A percentile compares a stretch with the other conserved stretches of the same genome.
These are phyloP conservation scores for Ceratobasidium sp. DNA, from an alignment of 1,284 basidiomycete species.

Conservation along the genomic window DNA sequence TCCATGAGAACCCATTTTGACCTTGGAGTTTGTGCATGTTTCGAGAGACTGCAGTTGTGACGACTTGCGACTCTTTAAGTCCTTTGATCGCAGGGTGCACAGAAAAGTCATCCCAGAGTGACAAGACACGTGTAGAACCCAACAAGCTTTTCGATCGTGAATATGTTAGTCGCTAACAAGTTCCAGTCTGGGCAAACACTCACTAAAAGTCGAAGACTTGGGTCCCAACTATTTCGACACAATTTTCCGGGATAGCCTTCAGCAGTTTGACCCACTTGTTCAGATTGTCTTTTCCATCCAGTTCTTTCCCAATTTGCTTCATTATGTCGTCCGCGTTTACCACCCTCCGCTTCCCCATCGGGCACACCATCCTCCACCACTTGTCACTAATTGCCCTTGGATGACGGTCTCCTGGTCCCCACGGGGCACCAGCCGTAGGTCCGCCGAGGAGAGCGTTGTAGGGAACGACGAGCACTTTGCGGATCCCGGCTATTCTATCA, in stretches of 20 bases:
- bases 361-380: slow-evolving; percentile 56
- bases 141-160: slow-evolving; percentile 48
- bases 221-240: slow-evolving; percentile 53
- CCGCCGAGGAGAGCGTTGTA: slow-evolving; percentile 61
- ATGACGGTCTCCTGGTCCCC: slow-evolving; percentile 47
- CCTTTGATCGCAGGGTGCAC: slow-evolving; percentile 57
- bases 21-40: slow-evolving; percentile 37
- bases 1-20: not conserved
- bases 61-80: slow-evolving; percentile 47
- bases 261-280: slow-evolving; percentile 54
- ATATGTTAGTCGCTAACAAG: not conserved
- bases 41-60: slow-evolving; percentile 27
- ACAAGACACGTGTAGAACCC: slow-evolving; percentile 55
- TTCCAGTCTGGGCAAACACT: not conserved
- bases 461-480: slow-evolving; percentile 26
- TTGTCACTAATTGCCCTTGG: slow-evolving; percentile 52
- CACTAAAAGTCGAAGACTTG: slow-evolving; percentile 59
- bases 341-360: slow-evolving; percentile 48
- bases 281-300: slow-evolving; percentile 47
- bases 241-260: slow-evolving; percentile 52
- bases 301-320: slow-evolving; percentile 44
- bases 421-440: slow-evolving; percentile 61
- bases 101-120: slow-evolving; percentile 55
- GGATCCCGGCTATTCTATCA: not conserved
- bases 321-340: slow-evolving; percentile 31